Evolutionary conservation across 2,329 filamentous ascomycete genomes (phyloP).

Genomic region (Verticillium isaacii): DNA sequence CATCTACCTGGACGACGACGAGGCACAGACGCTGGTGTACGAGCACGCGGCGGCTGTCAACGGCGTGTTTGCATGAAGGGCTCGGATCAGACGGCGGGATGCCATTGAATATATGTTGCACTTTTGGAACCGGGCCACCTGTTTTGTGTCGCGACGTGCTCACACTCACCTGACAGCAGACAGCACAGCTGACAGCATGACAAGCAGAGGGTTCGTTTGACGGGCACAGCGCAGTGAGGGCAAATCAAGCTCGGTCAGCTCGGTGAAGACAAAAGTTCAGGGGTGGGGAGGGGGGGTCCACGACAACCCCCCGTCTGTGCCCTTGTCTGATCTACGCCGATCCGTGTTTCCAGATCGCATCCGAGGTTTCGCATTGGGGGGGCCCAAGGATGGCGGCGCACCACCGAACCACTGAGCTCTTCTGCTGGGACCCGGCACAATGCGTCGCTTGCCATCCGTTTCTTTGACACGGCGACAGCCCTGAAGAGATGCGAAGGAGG

Average conservation of each 20-base stretch:
- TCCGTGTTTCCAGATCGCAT: neutral
- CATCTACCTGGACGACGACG: slow-evolving; percentile 46
- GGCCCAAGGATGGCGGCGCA: neutral
- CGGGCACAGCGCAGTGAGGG: no score
- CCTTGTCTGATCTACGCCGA: slow-evolving; percentile 1
- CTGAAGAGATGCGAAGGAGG: no score
- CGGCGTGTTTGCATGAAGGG: slow-evolving; percentile 2
- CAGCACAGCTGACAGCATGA: no score
- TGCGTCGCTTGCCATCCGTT: neutral
- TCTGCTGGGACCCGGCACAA: neutral
- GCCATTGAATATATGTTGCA: neutral
- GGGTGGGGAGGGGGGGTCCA: no score
- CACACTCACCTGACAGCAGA: no score
- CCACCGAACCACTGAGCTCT: neutral
- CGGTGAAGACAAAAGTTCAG: neutral
- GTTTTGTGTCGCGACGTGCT: neutral
- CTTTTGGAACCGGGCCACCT: neutral
- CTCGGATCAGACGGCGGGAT: neutral
- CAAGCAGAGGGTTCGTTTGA: no score
- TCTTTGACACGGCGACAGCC: neutral
- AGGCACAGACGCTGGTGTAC: slow-evolving; percentile 38
- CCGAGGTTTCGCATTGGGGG: slow-evolving; percentile 1
- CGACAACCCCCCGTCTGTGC: neutral
- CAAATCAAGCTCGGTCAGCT: neutral
- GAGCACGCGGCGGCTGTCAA: slow-evolving; percentile 37